These are phyloP conservation scores for Lactifluus pinguis DNA, from an alignment of 768 basidiomycete genomes.

Conservation along the genomic window DNA sequence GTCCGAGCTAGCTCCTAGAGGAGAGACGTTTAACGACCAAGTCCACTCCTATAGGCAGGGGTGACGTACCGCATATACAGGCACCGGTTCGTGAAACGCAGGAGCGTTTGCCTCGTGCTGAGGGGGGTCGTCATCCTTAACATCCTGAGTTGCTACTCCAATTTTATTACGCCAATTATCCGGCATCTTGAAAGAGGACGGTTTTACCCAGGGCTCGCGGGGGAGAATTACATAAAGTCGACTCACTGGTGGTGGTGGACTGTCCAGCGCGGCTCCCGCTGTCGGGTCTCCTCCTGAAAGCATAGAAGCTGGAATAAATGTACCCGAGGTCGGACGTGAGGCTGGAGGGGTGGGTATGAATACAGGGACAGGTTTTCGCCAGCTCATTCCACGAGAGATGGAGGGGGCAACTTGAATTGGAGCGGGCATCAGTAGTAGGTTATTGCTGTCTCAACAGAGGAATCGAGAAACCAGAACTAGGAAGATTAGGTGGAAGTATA, in stretches of 20 bases:
- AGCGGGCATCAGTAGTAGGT: slow-evolving; percentile 1
- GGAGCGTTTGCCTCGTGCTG: not conserved
- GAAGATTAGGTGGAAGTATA: slow-evolving; percentile 8
- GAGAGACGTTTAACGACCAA: not conserved
- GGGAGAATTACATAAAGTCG: not conserved
- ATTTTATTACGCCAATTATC: slow-evolving; percentile 13
- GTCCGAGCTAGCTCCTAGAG: slow-evolving; percentile 1
- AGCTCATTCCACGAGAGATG: slow-evolving; percentile 13
- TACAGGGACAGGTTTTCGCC: slow-evolving; percentile 19
- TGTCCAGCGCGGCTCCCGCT: not conserved
- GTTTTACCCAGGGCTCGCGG: not conserved
- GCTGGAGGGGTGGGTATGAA: slow-evolving; percentile 17
- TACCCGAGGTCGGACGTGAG: slow-evolving; percentile 12
- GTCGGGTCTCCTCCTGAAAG: not conserved
- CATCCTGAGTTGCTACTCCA: not conserved
- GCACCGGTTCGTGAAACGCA: not conserved
- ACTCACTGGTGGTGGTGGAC: slow-evolving; percentile 6
- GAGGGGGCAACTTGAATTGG: slow-evolving; percentile 14
- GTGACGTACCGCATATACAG: not conserved
- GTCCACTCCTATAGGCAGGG: not conserved
- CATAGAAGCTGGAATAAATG: slow-evolving; percentile 2
- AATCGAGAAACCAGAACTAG: not conserved
- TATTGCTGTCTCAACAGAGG: slow-evolving; percentile 9
- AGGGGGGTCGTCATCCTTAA: not conserved
- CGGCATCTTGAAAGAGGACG: slow-evolving; percentile 2